Evolutionary conservation across 2,329 filamentous ascomycete genomes (phyloP), one percentile per base, ranked within the genome.

Genomic region (Xylaria polymorpha): DNA sequence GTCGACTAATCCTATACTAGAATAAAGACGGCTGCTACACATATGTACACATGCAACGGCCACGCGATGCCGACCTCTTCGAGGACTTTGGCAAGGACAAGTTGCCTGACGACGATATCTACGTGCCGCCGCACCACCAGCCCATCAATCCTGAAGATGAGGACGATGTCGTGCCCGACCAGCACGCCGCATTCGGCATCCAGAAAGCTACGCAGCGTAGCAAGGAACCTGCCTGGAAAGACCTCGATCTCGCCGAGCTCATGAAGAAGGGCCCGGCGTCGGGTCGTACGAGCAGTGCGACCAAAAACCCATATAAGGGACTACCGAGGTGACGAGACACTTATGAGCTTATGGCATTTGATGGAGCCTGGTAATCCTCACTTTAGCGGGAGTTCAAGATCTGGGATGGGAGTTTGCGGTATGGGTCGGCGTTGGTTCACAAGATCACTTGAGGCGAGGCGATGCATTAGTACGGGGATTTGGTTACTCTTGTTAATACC

Each of bases 111-210:
- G 93, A 96, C 81, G 92, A 94, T 66, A 92, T 96, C 78, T 92
- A 92, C 80, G 91, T 97, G n/a, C 89, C 91, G 41, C 89, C 89
- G 8, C 88, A 93, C 71, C 89, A 94, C 78, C 92, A 94, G 79
- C 93, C 93, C 48, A 86, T 94, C 77, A 95, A 96, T 78, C 93
- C 93, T 0, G 93, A 96, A 80, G 93, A 96, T 79, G 92, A 96
- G 81, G 93, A 96, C 77, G 93, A 96, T 77, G 91, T 96, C 4
- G 93, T 96, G 4, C 93, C 93, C 0, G 92, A 96, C 80, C 93
- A 96, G 81, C 93, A 96, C 78, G 93, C 93, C 14, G 93, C 93
- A 0, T 96, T 96, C 79, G 93, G 93, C 46, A 96, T 97, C 75
- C 90, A 93, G 79, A 88, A 92, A 73, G 93, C 93, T 10, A 94